These are phyloP conservation scores for Skeletonema costatum DNA, from an alignment of 108 stramenopile genomes.

Conservation along the genomic window DNA sequence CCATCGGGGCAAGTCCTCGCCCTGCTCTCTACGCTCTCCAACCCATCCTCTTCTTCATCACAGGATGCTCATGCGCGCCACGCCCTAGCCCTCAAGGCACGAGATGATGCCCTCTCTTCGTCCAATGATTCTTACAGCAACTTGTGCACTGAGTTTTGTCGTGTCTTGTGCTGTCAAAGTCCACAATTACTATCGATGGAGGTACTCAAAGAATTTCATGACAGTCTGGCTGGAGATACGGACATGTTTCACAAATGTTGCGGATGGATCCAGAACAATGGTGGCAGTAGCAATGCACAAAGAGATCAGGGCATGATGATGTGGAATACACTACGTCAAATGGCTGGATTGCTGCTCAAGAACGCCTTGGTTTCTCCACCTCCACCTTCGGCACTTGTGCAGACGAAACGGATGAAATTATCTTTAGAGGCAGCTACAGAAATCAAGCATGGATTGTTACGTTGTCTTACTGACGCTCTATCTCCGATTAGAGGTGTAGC, in stretches of 20 bases:
- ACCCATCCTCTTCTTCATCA: slow-evolving; percentile 32
- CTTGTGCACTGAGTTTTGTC: slow-evolving; percentile 59
- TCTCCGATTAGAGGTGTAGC: slow-evolving; percentile 39
- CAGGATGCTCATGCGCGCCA: slow-evolving; percentile 61
- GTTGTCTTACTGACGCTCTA: slow-evolving; percentile 42
- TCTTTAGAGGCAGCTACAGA: slow-evolving; percentile 23
- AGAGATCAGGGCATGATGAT: slow-evolving; percentile 14
- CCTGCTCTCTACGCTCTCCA: slow-evolving; percentile 74
- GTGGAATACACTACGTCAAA: slow-evolving; percentile 87
- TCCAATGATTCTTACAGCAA: slow-evolving; percentile 61
- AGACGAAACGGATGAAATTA: slow-evolving; percentile 10
- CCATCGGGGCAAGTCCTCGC: slow-evolving; percentile 43
- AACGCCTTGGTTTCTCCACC: slow-evolving; percentile 80
- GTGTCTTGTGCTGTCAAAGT: slow-evolving; percentile 22
- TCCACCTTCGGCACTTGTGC: slow-evolving; percentile 17
- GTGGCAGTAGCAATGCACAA: neutral
- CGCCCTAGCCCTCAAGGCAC: slow-evolving; percentile 73
- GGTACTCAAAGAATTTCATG: slow-evolving; percentile 58
- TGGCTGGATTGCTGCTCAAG: slow-evolving; percentile 89
- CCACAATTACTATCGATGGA: slow-evolving; percentile 2
- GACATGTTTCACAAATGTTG: slow-evolving; percentile 29
- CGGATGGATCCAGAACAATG: slow-evolving; percentile 21
- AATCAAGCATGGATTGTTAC: slow-evolving; percentile 49
- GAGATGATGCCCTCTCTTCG: slow-evolving; percentile 68
- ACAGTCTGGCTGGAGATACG: slow-evolving; percentile 5